Evolutionary conservation across 768 basidiomycete genomes (phyloP).

Genomic region (Botryobasidium botryosum): DNA sequence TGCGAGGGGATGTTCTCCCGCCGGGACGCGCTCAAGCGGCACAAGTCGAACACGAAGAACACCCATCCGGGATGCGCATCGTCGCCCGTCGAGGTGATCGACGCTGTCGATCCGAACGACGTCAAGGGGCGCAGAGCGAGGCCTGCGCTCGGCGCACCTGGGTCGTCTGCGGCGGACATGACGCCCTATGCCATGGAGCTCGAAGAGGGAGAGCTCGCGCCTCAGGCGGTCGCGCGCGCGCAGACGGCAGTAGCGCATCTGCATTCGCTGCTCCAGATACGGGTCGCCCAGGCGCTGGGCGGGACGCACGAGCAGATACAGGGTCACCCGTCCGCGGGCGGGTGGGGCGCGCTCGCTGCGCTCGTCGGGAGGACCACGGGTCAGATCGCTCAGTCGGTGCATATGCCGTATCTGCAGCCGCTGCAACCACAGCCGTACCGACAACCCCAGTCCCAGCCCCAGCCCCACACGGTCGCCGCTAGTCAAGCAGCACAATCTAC

Average conservation of each 20-base stretch:
- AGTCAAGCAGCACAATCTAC: not conserved
- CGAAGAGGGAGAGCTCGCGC: conserved; percentile 8
- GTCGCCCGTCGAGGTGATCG: conserved; percentile 3
- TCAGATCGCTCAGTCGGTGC: too few species aligned
- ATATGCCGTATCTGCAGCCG: too few species aligned
- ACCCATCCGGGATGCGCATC: not conserved
- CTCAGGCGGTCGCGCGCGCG: not conserved
- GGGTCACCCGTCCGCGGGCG: conserved; percentile 2
- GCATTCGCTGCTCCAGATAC: conserved; percentile 6
- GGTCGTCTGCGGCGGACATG: too few species aligned
- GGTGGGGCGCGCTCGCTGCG: not conserved
- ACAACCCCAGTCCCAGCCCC: too few species aligned
- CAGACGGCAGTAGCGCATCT: conserved; percentile 4
- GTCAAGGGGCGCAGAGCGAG: too few species aligned
- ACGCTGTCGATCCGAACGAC: conserved; percentile 4
- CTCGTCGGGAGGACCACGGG: too few species aligned
- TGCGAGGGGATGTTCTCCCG: conserved; percentile 27
- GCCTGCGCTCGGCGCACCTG: too few species aligned
- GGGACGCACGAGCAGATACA: too few species aligned
- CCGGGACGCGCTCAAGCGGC: conserved; percentile 27
- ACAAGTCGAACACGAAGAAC: conserved; percentile 16
- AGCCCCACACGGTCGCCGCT: not conserved
- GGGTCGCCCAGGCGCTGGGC: conserved; percentile 5
- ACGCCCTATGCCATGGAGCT: not conserved
- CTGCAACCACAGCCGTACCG: too few species aligned